Conservation (phyloP, 345 rosid species). For the Anastatica hierochuntica region DNA sequence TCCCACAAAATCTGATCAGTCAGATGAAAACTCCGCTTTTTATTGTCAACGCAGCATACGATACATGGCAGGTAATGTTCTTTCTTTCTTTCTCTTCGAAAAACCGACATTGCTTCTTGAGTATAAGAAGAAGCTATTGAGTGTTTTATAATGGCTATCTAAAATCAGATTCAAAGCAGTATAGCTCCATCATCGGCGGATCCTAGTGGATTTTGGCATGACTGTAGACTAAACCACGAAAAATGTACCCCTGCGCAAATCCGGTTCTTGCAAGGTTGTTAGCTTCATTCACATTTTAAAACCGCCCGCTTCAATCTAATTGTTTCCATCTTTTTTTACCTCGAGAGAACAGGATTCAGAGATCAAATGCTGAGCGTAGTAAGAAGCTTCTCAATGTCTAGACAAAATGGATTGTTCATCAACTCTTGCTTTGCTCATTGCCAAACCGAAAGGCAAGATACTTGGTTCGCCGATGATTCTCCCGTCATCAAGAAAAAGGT, state of each 20-base stretch:
- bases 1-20: constrained; percentile 86
- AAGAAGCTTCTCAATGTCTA: constrained; percentile 54
- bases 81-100: not conserved
- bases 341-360: constrained; percentile 51
- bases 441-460: constrained; percentile 91
- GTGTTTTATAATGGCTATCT: constrained; percentile 1
- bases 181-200: constrained; percentile 87
- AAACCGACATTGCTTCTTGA: not conserved
- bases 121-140: too few relatives aligned
- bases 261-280: constrained; percentile 62
- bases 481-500: constrained; percentile 74
- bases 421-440: constrained; percentile 96
- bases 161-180: constrained; percentile 73
- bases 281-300: not conserved
- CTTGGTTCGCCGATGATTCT: constrained; percentile 87
- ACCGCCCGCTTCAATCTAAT: not conserved
- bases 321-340: not conserved
- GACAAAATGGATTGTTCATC: constrained; percentile 68
- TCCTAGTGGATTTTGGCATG: constrained; percentile 80
- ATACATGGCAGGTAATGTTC: constrained; percentile 91
- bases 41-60: constrained; percentile 83
- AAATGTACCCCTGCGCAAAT: constrained; percentile 67
- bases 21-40: constrained; percentile 70
- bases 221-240: constrained; percentile 63
- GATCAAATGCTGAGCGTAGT: constrained; percentile 64